phyloP scores from a whole-genome alignment of 2,329 filamentous ascomycete species.

The Phialemoniopsis sp. region DNA sequence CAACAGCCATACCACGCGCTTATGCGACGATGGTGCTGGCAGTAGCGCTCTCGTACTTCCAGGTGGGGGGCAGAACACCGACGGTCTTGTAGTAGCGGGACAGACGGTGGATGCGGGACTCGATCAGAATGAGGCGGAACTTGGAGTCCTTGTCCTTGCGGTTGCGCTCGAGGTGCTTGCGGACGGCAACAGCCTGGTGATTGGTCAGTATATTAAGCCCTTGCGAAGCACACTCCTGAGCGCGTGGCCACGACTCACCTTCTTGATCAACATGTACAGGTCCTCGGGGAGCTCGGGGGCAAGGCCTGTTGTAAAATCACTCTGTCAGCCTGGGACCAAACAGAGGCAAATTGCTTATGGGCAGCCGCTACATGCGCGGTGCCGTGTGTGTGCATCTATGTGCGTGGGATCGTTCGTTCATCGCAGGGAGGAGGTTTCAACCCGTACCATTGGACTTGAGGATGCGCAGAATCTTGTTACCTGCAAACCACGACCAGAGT shows the following conservation, averaged over 20 bases:
- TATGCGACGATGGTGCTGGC: slow-evolving; percentile 92
- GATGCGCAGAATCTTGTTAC: slow-evolving; percentile 99
- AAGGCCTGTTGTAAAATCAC: slow-evolving; percentile 84
- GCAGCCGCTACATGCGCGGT: no score
- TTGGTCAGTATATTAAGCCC: slow-evolving; percentile 3
- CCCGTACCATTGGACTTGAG: slow-evolving; percentile 94
- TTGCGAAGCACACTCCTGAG: no score
- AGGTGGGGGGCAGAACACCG: slow-evolving; percentile 80
- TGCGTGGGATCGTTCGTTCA: not conserved
- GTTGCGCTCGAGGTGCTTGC: slow-evolving; percentile 99
- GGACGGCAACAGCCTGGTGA: slow-evolving; percentile 83
- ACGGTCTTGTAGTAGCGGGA: slow-evolving; percentile 96
- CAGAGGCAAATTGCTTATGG: slow-evolving; percentile 80
- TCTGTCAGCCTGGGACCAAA: slow-evolving; percentile 89
- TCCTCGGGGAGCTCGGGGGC: slow-evolving; percentile 98
- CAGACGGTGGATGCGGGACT: slow-evolving; percentile 99
- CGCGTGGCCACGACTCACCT: slow-evolving; percentile 53
- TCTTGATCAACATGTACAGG: slow-evolving; percentile 99
- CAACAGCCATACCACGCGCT: slow-evolving; percentile 27
- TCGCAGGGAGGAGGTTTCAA: slow-evolving; percentile 20
- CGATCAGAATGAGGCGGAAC: slow-evolving; percentile 99
- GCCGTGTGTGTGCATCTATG: not conserved
- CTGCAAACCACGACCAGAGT: slow-evolving; percentile 42
- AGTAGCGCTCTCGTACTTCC: slow-evolving; percentile 98
- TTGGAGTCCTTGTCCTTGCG: slow-evolving; percentile 99